Conservation (phyloP, 441 rosid species). For the Populus hybrid region DNA sequence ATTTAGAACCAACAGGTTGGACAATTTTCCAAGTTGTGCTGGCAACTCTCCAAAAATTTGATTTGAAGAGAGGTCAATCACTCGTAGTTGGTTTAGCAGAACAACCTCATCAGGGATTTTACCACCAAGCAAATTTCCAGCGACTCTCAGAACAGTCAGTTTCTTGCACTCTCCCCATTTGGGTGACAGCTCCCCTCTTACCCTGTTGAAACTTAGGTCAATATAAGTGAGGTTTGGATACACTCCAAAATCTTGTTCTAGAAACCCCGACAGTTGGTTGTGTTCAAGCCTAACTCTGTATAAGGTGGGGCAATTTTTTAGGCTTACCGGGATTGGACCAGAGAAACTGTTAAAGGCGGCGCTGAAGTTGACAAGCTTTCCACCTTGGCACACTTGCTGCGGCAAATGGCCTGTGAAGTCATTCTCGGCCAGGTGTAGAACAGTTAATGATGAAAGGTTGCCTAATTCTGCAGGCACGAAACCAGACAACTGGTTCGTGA, state of each 20-base stretch:
- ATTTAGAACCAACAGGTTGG: conserved; percentile 12
- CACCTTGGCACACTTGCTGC: conserved; percentile 23
- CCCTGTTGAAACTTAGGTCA: conserved; percentile 31
- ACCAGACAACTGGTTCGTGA: conserved; percentile 16
- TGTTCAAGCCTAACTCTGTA: conserved; percentile 32
- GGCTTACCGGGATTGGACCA: conserved; percentile 32
- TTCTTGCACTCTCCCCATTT: conserved; percentile 25
- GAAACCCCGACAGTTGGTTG: conserved; percentile 31
- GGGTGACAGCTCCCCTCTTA: conserved; percentile 24
- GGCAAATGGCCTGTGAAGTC: conserved; percentile 31
- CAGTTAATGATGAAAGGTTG: conserved; percentile 17
- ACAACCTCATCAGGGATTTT: conserved; percentile 14
- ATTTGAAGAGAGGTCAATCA: conserved; percentile 35
- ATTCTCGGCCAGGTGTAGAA: conserved; percentile 20
- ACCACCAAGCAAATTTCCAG: conserved; percentile 23
- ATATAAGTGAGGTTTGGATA: conserved; percentile 33
- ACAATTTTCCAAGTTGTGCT: conserved; percentile 20
- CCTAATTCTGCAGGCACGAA: conserved; percentile 28
- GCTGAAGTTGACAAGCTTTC: conserved; percentile 23
- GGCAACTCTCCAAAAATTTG: conserved; percentile 17
- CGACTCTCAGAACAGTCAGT: conserved; percentile 18
- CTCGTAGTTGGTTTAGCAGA: conserved; percentile 16
- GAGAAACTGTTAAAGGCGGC: conserved; percentile 27
- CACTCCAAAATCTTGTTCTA: conserved; percentile 27
- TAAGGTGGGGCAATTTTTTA: conserved; percentile 26